phyloP scores from a whole-genome alignment of 352 stramenopile species.

The Globisporangium lucens region DNA sequence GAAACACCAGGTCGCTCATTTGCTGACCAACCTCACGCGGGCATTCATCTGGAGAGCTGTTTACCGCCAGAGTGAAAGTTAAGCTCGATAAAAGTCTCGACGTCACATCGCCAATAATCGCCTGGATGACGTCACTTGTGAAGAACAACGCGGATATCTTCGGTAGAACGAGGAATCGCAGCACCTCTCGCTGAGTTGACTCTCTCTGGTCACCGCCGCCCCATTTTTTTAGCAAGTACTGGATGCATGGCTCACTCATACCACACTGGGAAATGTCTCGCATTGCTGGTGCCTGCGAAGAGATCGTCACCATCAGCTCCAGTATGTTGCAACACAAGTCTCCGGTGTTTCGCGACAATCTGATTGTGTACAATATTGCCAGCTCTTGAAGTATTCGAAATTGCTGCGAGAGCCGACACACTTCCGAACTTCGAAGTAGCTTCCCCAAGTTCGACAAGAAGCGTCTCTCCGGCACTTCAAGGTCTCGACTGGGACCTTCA shows the following conservation, averaged over 20 bases:
- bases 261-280: background rate
- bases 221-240: constrained; percentile 8
- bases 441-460: constrained; percentile 10
- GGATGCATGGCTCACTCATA: constrained; percentile 4
- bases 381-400: constrained; percentile 7
- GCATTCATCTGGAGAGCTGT: constrained; percentile 39
- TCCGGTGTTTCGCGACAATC: background rate
- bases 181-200: background rate
- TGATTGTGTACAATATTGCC: constrained; percentile 1
- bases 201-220: background rate
- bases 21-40: constrained; percentile 11
- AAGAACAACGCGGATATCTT: constrained; percentile 14
- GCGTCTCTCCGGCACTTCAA: background rate
- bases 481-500: background rate
- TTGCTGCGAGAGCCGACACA: background rate
- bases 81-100: constrained; percentile 17
- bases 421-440: background rate
- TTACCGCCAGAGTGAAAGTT: constrained; percentile 32
- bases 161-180: constrained; percentile 13
- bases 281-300: background rate
- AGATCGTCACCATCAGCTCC: background rate
- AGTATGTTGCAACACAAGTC: constrained; percentile 4
- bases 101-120: constrained; percentile 8
- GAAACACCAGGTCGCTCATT: constrained; percentile 20
- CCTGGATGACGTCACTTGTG: constrained; percentile 18